Conservation (phyloP, 83 land plant species). For the Thuja plicata region DNA sequence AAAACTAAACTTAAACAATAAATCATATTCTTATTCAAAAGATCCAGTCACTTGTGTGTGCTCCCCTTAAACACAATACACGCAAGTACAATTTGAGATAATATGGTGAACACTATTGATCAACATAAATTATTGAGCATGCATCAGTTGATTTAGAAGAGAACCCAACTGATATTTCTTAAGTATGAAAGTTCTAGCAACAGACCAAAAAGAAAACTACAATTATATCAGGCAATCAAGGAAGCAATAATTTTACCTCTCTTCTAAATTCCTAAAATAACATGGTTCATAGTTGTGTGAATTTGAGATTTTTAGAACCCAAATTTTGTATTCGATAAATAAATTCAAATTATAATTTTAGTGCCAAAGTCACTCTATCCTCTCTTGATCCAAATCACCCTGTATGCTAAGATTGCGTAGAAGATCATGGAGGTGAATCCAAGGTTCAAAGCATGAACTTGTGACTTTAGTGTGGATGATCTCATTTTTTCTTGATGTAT, state of each 20-base stretch:
- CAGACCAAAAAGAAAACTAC: neutral
- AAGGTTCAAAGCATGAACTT: too few relatives aligned
- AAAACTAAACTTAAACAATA: neutral
- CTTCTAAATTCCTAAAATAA: neutral
- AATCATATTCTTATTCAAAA: neutral
- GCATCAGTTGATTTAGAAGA: neutral
- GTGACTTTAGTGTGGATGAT: too few relatives aligned
- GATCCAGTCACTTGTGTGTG: neutral
- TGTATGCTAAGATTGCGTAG: too few relatives aligned
- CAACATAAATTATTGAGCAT: neutral
- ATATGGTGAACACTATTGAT: neutral
- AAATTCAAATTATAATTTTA: neutral
- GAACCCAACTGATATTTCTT: neutral
- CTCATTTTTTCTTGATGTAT: too few relatives aligned
- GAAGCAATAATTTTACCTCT: too few relatives aligned
- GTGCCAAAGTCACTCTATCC: too few relatives aligned
- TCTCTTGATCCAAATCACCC: too few relatives aligned
- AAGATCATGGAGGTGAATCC: too few relatives aligned
- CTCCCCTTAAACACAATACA: neutral
- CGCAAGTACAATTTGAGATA: neutral
- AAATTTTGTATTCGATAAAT: too few relatives aligned
- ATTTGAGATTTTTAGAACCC: neutral
- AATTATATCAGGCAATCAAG: neutral
- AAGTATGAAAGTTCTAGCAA: neutral
- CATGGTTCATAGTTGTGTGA: neutral